Evolutionary conservation across 495 filamentous ascomycete species (phyloP).

Genomic region (Hyaloscypha hepaticicola): DNA sequence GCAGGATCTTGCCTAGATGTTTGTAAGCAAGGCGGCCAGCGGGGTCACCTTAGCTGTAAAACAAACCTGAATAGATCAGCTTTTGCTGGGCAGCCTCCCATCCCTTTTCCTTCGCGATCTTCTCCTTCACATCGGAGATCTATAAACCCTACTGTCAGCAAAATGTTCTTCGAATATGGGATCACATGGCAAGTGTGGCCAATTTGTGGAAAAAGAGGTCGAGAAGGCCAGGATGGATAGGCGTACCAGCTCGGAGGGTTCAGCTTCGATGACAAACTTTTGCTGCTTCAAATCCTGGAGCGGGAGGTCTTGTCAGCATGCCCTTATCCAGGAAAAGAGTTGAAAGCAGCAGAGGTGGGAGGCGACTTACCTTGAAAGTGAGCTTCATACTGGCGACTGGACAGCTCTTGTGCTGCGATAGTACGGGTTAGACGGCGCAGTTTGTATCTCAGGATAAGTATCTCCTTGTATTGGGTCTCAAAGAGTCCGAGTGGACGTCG

Average conservation of each 20-base stretch:
- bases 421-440: not conserved
- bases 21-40: slow-evolving; percentile 15
- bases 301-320: slow-evolving; percentile 33
- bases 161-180: not conserved
- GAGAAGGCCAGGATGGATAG: not conserved
- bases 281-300: slow-evolving; percentile 92
- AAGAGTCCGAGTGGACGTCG: not conserved
- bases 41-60: slow-evolving; percentile 16
- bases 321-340: slow-evolving; percentile 13
- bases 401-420: slow-evolving; percentile 15
- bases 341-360: not conserved
- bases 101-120: slow-evolving; percentile 83
- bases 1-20: slow-evolving; percentile 84
- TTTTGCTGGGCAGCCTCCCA: slow-evolving; percentile 88
- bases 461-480: not conserved
- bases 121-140: slow-evolving; percentile 87
- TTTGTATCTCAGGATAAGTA: not conserved
- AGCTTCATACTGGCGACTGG: slow-evolving; percentile 61
- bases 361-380: slow-evolving; percentile 69
- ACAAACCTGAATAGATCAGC: slow-evolving; percentile 94
- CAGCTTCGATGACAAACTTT: slow-evolving; percentile 92
- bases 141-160: slow-evolving; percentile 37
- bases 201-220: slow-evolving; percentile 16
- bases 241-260: slow-evolving; percentile 88
- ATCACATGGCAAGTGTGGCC: slow-evolving; percentile 26